Percentiles rank a stretch among this genome's conserved stretches.
phyloP scores from a whole-genome alignment of 345 rosid species.

The Acer campestre region DNA sequence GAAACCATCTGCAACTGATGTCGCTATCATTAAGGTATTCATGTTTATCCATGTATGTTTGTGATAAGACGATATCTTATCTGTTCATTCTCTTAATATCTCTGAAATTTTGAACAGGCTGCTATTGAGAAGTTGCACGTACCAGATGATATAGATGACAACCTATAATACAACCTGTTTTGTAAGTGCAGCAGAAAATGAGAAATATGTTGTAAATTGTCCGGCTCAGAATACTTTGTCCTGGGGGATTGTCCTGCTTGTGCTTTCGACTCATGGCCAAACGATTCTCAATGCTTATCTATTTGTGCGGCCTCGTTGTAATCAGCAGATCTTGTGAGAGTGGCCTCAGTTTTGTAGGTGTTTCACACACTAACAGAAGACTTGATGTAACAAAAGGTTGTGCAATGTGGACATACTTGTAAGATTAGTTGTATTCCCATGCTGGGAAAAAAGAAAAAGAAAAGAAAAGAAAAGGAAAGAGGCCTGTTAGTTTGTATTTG shows the following conservation, averaged over 20 bases:
- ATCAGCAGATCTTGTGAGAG: conserved; percentile 23
- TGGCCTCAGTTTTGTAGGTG: conserved; percentile 34
- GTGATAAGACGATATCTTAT: neutral
- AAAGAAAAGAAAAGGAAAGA: neutral
- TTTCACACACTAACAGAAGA: conserved; percentile 18
- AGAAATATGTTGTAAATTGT: conserved; percentile 20
- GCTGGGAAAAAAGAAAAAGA: neutral
- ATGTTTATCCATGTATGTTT: conserved; percentile 2
- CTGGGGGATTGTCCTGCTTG: conserved; percentile 39
- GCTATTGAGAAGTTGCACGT: conserved; percentile 96
- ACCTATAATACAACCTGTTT: conserved; percentile 31
- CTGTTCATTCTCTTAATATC: neutral
- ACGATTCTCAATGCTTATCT: conserved; percentile 6
- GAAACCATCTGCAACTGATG: conserved; percentile 94
- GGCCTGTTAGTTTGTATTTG: conserved; percentile 18
- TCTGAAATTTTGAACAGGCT: conserved; percentile 57
- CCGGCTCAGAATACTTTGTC: conserved; percentile 26
- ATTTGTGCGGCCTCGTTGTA: conserved; percentile 1
- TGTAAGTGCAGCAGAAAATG: neutral
- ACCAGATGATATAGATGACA: conserved; percentile 88
- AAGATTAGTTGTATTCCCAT: conserved; percentile 20
- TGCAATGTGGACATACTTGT: conserved; percentile 27
- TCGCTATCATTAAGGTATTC: conserved; percentile 84
- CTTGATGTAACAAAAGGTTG: conserved; percentile 14
- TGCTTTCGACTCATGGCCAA: conserved; percentile 40